Conservation (phyloP, 176 grass and related monocot genomes). For the Phragmites australis region DNA sequence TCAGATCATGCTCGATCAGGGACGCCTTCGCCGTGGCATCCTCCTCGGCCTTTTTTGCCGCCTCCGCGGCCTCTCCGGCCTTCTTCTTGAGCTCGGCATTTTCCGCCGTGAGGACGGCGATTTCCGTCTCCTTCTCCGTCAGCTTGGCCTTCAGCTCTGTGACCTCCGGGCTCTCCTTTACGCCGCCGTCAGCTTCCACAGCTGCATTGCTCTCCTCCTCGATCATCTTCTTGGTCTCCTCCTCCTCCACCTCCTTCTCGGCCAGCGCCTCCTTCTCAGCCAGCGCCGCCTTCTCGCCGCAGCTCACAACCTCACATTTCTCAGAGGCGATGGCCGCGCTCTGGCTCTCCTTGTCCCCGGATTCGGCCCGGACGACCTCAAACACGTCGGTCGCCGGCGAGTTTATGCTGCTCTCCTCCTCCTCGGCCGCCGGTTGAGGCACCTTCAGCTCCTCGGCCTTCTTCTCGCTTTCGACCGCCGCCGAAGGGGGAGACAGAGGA, state of each 20-base stretch:
- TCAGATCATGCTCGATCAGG: constrained; percentile 36
- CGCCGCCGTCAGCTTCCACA: background rate
- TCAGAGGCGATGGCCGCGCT: background rate
- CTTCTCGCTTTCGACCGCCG: constrained; percentile 17
- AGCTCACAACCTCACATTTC: constrained; percentile 40
- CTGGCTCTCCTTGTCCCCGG: constrained; percentile 58
- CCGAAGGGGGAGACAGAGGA: background rate
- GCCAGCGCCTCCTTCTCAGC: constrained; percentile 21
- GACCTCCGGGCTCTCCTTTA: constrained; percentile 40
- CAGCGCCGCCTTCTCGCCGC: constrained; percentile 25
- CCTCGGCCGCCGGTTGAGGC: constrained; percentile 11
- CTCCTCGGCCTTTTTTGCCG: constrained; percentile 30
- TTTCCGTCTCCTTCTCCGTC: constrained; percentile 53
- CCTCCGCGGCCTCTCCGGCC: constrained; percentile 48
- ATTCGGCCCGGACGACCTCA: constrained; percentile 46
- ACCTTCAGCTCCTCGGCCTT: constrained; percentile 34
- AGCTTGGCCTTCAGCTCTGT: constrained; percentile 56
- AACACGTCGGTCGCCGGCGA: constrained; percentile 69
- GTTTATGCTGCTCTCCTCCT: constrained; percentile 47
- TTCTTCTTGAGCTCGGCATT: constrained; percentile 68
- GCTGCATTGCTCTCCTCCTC: constrained; percentile 39
- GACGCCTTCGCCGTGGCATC: constrained; percentile 40
- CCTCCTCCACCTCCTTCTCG: constrained; percentile 37
- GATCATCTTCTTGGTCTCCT: constrained; percentile 73
- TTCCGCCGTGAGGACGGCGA: constrained; percentile 55